Conservation (phyloP, 2,329 filamentous ascomycete genomes). For the Fusarium burgessii region DNA sequence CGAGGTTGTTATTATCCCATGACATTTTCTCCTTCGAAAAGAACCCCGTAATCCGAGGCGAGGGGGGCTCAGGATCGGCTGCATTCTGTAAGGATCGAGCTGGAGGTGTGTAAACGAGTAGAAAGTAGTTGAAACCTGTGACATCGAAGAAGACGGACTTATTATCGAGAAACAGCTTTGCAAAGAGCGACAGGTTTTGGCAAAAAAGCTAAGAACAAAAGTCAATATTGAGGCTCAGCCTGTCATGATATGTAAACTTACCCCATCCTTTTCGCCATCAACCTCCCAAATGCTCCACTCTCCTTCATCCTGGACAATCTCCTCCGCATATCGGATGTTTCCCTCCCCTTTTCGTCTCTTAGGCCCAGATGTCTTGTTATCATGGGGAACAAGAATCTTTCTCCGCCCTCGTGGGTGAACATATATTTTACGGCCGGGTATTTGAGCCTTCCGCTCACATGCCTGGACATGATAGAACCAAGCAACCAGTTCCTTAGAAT, state of each 20-base stretch:
- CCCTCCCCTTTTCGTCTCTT: constrained; percentile 56
- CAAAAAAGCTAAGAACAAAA: constrained; percentile 75
- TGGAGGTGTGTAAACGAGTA: constrained; percentile 78
- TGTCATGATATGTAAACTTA: constrained; percentile 53
- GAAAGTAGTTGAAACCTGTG: constrained; percentile 92
- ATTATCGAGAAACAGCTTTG: constrained; percentile 96
- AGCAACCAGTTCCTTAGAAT: constrained; percentile 73
- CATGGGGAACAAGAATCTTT: constrained; percentile 54
- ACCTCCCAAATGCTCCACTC: constrained; percentile 92
- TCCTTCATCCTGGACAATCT: constrained; percentile 68
- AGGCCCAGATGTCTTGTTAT: constrained; percentile 48
- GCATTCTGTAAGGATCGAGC: constrained; percentile 29
- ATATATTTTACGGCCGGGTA: constrained; percentile 82
- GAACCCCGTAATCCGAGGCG: constrained; percentile 81
- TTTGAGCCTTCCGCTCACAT: constrained; percentile 63
- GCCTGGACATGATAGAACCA: constrained; percentile 69
- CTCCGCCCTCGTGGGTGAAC: constrained; percentile 64
- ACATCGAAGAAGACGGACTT: constrained; percentile 99
- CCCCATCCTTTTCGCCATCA: constrained; percentile 86
- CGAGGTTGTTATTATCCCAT: constrained; percentile 98
- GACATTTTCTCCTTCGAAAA: constrained; percentile 99
- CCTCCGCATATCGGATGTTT: constrained; percentile 55
- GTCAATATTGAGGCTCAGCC: constrained; percentile 11
- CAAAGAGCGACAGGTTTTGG: constrained; percentile 95
- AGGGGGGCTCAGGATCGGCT: constrained; percentile 48